Evolutionary conservation across 371 early-diverging fungal genomes (phyloP), one percentile per base, ranked within the genome.

Genomic region (Choanephora cucurbitarum): DNA sequence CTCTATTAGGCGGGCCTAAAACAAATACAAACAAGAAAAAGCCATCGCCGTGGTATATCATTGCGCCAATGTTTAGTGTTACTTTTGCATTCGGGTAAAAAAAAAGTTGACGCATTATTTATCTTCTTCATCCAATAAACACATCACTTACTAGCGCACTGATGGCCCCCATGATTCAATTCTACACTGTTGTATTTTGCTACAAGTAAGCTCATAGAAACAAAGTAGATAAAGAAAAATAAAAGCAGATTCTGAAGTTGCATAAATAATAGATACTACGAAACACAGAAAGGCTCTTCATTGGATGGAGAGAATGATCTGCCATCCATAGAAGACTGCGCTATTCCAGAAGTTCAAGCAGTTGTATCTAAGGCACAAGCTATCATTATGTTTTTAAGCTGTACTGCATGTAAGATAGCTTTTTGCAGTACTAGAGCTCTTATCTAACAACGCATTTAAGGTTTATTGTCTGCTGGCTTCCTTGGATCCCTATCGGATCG

Each of bases 401-500:
- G 56, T 44, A 64, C 45, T 22, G 60, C 69, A 21, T 47, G 78
- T 78, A 67, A 57, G 31, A 14, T 44, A 22, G 23, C 28, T 23
- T 13, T 1, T 24, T 28, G 33, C 21, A 10, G 11, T 23, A 10
- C 4, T 18, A 22, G 19, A 23, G 49, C 39, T 28, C 17, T 48
- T 45, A 28, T 28, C 28, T 28, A 28, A 28, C 7, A 7, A 28
- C 28, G 7, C 28, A 7, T 28, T 28, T 28, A 28, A 79, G 80
- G 70, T 8, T 44, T 79, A 4, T 31, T 73, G n/a, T 44, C 64
- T 8, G 72, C 74, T 8, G 55, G 69, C 3, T 67, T 58, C n/a
- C 76, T 67, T 56, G 80, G 80, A 5, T 40, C 61, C 18, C 50
- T 76, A 39, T 74, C 80, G 5, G 80, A 79, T 62, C 58, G 63